phyloP scores from a whole-genome alignment of 805 yeast genomes.

The Candida silvicultrix region DNA sequence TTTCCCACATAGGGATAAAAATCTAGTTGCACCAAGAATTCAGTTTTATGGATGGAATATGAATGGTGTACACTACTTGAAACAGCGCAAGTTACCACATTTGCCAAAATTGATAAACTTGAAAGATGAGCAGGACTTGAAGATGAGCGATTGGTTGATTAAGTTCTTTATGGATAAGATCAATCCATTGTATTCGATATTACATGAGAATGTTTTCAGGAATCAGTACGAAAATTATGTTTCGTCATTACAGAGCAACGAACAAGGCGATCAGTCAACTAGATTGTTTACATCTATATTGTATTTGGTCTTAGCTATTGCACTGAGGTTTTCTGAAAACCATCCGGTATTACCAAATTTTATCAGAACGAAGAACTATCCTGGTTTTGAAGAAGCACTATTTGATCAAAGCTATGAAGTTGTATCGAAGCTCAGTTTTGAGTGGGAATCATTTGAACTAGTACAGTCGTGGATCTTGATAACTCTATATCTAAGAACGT shows the following conservation, averaged over 20 bases:
- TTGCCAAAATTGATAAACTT: constrained; percentile 14
- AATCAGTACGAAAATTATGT: constrained; percentile 35
- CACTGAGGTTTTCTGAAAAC: constrained; percentile 46
- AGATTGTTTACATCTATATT: constrained; percentile 47
- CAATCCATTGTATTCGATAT: constrained; percentile 45
- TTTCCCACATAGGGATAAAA: constrained; percentile 24
- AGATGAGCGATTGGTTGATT: constrained; percentile 28
- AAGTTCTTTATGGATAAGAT: constrained; percentile 40
- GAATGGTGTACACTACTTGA: constrained; percentile 48
- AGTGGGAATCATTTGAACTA: constrained; percentile 46
- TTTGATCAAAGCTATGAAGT: constrained; percentile 35
- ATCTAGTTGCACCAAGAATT: constrained; percentile 43
- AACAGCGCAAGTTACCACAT: constrained; percentile 28
- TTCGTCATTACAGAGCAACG: constrained; percentile 16
- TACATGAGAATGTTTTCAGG: constrained; percentile 48
- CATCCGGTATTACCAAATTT: constrained; percentile 5
- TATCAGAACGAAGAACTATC: constrained; percentile 15
- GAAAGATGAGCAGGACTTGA: constrained; percentile 9
- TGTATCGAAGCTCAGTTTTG: constrained; percentile 34
- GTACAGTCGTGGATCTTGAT: constrained; percentile 45
- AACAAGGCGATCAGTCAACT: constrained; percentile 28
- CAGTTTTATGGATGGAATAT: constrained; percentile 64
- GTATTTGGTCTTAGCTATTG: constrained; percentile 40
- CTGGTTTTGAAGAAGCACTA: constrained; percentile 32
- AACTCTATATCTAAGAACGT: constrained; percentile 35